phyloP scores from a whole-genome alignment of 176 grass and related monocot species.

The Saccharum spontaneum region DNA sequence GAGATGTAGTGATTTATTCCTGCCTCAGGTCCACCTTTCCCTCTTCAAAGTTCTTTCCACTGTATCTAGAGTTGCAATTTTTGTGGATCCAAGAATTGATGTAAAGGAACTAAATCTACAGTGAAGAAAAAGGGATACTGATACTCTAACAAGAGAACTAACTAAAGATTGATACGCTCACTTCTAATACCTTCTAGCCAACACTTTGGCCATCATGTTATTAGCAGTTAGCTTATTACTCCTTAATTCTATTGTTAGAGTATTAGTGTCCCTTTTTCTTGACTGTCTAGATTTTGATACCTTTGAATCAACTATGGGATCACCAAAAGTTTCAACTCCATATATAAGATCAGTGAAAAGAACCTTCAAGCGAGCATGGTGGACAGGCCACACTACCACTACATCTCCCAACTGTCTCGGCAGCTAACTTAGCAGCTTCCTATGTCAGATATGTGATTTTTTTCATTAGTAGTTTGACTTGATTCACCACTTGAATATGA shows the following conservation, averaged over 20 bases:
- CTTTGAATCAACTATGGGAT: slow-evolving; percentile 60
- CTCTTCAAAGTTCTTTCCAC: too few relatives aligned
- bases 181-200: slow-evolving; percentile 61
- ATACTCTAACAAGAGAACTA: too few relatives aligned
- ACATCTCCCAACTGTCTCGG: slow-evolving; percentile 63
- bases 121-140: too few relatives aligned
- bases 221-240: slow-evolving; percentile 72
- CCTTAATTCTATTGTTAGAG: slow-evolving; percentile 60
- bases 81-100: too few relatives aligned
- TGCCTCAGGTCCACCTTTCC: too few relatives aligned
- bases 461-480: slow-evolving; percentile 45
- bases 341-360: slow-evolving; percentile 66
- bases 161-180: too few relatives aligned
- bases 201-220: slow-evolving; percentile 72
- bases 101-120: too few relatives aligned
- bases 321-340: slow-evolving; percentile 65
- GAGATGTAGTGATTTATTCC: too few relatives aligned
- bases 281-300: slow-evolving; percentile 72
- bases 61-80: too few relatives aligned
- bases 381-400: slow-evolving; percentile 69
- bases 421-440: slow-evolving; percentile 59
- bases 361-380: slow-evolving; percentile 68
- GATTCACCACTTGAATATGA: slow-evolving; percentile 59
- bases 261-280: slow-evolving; percentile 79
- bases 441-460: slow-evolving; percentile 41